A percentile compares a stretch with the other conserved stretches of the same genome.
Conservation (phyloP, 1,284 basidiomycete genomes). For the Cutaneotrichosporon dermatis region DNA sequence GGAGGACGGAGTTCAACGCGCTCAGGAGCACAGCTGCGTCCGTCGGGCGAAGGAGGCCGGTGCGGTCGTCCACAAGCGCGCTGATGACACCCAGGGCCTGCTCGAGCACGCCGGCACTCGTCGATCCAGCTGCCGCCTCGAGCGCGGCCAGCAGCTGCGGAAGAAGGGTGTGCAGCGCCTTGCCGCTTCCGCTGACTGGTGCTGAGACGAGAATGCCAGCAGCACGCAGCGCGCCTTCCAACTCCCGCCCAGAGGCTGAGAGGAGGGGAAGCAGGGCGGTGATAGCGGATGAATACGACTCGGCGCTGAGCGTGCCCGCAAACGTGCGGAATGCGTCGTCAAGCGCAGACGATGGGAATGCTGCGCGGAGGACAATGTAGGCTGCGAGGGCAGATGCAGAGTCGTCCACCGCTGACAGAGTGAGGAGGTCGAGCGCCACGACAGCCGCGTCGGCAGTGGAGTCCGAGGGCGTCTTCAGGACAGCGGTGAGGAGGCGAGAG, state of each 20-base stretch:
- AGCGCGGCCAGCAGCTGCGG: constrained; percentile 9
- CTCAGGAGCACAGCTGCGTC: constrained; percentile 12
- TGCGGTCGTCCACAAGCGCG: constrained; percentile 13
- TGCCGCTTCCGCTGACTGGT: constrained; percentile 16
- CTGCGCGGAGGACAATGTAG: constrained; percentile 10
- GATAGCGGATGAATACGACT: neutral
- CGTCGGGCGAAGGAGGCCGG: constrained; percentile 14
- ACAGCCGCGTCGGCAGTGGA: neutral
- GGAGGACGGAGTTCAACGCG: constrained; percentile 6
- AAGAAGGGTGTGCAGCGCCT: constrained; percentile 4
- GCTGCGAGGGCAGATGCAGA: constrained; percentile 5
- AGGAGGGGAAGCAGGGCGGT: constrained; percentile 1
- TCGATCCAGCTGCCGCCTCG: neutral
- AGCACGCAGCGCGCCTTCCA: constrained; percentile 8
- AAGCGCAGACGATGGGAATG: neutral
- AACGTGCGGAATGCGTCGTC: neutral
- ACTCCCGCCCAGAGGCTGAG: neutral
- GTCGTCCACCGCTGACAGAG: neutral
- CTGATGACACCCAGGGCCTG: constrained; percentile 8
- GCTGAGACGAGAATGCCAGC: constrained; percentile 10
- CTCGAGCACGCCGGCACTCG: neutral
- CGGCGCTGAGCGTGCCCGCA: neutral
- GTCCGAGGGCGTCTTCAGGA: neutral
- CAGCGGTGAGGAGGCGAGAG: constrained; percentile 4
- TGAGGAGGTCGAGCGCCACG: constrained; percentile 9